Evolutionary conservation across 192 early-diverging fungal genomes (phyloP).

Genomic region (Borealophlyctis nickersoniae): DNA sequence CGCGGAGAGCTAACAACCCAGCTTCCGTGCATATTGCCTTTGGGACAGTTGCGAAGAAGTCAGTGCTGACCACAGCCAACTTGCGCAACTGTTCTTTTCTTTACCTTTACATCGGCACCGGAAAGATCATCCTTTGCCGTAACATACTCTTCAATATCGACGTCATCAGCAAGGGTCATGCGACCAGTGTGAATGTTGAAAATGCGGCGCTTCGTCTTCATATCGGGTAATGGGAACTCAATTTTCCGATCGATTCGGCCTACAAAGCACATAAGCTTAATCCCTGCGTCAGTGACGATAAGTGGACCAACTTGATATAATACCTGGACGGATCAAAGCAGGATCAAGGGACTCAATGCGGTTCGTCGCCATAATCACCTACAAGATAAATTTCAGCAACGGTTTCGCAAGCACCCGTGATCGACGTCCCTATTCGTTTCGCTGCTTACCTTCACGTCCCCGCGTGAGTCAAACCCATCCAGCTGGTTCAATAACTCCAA

Average conservation of each 20-base stretch:
- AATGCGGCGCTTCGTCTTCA: slow-evolving; percentile 95
- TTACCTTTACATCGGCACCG: slow-evolving; percentile 95
- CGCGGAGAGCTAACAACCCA: slow-evolving; percentile 94
- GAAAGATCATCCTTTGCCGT: slow-evolving; percentile 99
- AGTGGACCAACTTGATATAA: neutral
- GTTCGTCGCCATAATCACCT: slow-evolving; percentile 98
- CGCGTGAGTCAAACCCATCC: slow-evolving; percentile 93
- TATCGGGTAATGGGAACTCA: slow-evolving; percentile 96
- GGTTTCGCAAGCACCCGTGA: neutral
- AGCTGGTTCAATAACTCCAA: slow-evolving; percentile 96
- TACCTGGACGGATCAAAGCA: slow-evolving; percentile 88
- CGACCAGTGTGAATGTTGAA: slow-evolving; percentile 92
- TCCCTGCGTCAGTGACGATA: neutral
- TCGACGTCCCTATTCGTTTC: too few relatives aligned
- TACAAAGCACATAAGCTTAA: neutral
- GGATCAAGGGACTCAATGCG: slow-evolving; percentile 96
- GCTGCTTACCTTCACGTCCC: slow-evolving; percentile 93
- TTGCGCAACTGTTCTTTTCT: neutral
- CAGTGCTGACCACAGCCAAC: too few relatives aligned
- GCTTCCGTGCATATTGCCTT: slow-evolving; percentile 99
- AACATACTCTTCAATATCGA: slow-evolving; percentile 97
- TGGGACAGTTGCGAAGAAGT: slow-evolving; percentile 3
- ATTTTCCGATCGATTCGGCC: slow-evolving; percentile 99
- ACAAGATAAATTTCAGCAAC: slow-evolving; percentile 1
- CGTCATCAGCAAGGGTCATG: slow-evolving; percentile 94